Base-by-base conservation (phyloP, 768 basidiomycete genomes). In the Tylopilus rubrobrunneus region DNA sequence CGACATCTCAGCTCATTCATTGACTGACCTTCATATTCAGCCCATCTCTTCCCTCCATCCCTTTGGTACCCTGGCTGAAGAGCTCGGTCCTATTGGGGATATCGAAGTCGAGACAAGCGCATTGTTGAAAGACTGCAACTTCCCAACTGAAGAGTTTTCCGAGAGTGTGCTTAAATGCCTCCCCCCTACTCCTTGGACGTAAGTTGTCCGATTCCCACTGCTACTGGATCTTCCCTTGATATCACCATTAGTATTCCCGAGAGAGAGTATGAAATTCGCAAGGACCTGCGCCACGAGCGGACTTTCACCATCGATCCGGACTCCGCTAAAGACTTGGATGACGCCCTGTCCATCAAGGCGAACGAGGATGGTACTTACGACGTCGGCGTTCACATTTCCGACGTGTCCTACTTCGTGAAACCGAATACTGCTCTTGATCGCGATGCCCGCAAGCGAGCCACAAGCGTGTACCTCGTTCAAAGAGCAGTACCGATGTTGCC, bases 51-150 rank as follows among this genome's bases (percentile, higher is more conserved):
- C 96, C 37, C 81, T 99, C 15, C 97, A 98, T 80, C 97, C 97
- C 9, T 99, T 99, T 69, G 97, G 97, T 52, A 98, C 96, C 19
- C 76, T 99, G 37, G 97, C 98, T 25, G 97, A 99, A 69, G 95
- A 99, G 69, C 81, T 99, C 47, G 97, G 97, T 43, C 88, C 94
- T 19, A 99, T 99, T 56, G 97, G 97, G n/a, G 92, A 99, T 60
- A 86, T 96, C 48, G 94, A 98, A 71, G 94, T 97, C 8, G 97
- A 99, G 73, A 98, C 96, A 5, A 95, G 92, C 56, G 97, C 97
- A 8, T 76, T 99, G 55, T 78, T 99, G 59, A 98, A 98, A 71
- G 97, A 99, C 70, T 98, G 94, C 78, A 98, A 98, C 73, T 98
- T 98, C 85, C 92, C 96, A 2, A 90, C 92, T 0, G 94, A 96